These are phyloP conservation scores for Phytophthora citrophthora DNA, from an alignment of 352 stramenopile species.

Conservation along the genomic window DNA sequence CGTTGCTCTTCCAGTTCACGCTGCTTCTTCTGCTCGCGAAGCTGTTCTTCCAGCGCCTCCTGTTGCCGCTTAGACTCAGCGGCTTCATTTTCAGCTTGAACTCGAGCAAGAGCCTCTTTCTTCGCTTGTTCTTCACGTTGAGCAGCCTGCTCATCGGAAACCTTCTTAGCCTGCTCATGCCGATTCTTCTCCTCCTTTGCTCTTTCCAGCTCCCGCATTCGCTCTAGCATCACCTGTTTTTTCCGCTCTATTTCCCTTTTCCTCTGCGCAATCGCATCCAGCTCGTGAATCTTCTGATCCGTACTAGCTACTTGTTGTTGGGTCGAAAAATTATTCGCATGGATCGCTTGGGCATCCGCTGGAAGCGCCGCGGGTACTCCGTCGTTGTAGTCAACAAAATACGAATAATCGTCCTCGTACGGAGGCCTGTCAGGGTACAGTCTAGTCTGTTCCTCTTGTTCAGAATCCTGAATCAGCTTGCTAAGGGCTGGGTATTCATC, in stretches of 20 bases:
- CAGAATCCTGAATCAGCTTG: conserved; percentile 70
- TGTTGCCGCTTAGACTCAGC: conserved; percentile 34
- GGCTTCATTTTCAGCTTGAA: conserved; percentile 45
- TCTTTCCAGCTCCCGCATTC: conserved; percentile 51
- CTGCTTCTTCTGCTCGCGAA: conserved; percentile 44
- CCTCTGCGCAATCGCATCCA: conserved; percentile 62
- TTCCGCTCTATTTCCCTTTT: conserved; percentile 67
- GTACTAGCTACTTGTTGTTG: conserved; percentile 15
- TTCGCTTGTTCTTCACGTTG: conserved; percentile 28
- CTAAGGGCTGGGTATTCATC: conserved; percentile 79
- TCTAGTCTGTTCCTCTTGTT: conserved; percentile 56
- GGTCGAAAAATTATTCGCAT: background rate
- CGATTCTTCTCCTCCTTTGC: conserved; percentile 59
- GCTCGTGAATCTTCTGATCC: conserved; percentile 44
- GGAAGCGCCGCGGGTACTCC: background rate
- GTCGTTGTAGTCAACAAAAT: conserved; percentile 64
- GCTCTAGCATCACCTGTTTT: conserved; percentile 58
- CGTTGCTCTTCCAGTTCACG: conserved; percentile 56
- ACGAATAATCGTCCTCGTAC: conserved; percentile 78
- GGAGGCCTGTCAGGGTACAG: conserved; percentile 66
- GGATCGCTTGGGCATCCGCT: conserved; percentile 3
- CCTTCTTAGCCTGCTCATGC: conserved; percentile 51
- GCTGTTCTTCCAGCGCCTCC: conserved; percentile 39
- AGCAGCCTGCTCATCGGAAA: conserved; percentile 30
- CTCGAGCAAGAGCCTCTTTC: conserved; percentile 31